A percentile compares a stretch with the other conserved stretches of the same genome.
phyloP scores from a whole-genome alignment of 2,329 filamentous ascomycete genomes.

The Trichocomaceae sp. region DNA sequence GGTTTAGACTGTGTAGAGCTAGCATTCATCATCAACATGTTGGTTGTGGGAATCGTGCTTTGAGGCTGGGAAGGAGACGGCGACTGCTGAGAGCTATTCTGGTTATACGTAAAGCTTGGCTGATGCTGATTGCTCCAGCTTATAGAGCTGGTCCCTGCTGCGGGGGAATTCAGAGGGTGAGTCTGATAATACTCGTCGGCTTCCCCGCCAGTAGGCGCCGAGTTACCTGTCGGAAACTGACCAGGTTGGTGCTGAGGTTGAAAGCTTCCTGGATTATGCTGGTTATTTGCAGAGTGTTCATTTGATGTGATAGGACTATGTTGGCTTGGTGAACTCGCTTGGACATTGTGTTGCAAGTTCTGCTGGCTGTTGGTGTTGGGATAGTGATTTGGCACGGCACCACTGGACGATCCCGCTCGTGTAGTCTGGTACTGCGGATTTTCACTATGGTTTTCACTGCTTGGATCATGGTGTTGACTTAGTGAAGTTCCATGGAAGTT shows the following conservation, averaged over 20 bases:
- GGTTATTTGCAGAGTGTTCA: not conserved
- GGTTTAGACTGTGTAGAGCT: not conserved
- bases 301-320: not conserved
- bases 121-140: not conserved
- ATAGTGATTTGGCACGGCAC: not conserved
- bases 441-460: not conserved
- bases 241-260: not conserved
- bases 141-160: not conserved
- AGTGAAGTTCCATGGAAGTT: not conserved
- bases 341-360: not conserved
- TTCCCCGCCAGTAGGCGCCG: not conserved
- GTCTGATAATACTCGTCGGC: constrained; percentile 2
- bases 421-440: not conserved
- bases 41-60: not conserved
- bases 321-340: not conserved
- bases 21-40: not conserved
- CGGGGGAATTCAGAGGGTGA: not conserved
- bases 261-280: not conserved
- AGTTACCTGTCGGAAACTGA: not conserved
- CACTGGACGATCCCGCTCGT: not conserved
- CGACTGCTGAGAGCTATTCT: not conserved
- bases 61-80: not conserved
- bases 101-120: not conserved
- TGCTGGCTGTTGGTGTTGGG: not conserved
- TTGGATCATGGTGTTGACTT: not conserved